Conservation (phyloP, 352 stramenopile genomes). For the Phytophthora megakarya region DNA sequence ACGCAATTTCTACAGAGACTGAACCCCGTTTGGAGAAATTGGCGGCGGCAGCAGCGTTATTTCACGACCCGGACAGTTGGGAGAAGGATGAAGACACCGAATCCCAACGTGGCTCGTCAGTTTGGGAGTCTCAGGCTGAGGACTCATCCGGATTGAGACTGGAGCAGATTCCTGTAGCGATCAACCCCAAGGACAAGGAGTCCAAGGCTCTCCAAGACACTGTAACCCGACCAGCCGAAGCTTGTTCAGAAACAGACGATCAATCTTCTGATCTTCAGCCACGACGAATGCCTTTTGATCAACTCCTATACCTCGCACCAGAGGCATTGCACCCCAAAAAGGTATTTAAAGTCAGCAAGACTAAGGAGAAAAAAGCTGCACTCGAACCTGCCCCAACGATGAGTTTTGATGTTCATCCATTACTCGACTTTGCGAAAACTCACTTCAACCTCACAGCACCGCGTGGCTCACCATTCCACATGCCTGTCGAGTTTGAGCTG, state of each 20-base stretch:
- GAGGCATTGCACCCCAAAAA: slow-evolving; percentile 24
- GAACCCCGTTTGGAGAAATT: slow-evolving; percentile 17
- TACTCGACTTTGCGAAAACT: slow-evolving; percentile 47
- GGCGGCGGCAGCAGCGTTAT: neutral
- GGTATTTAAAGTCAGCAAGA: slow-evolving; percentile 11
- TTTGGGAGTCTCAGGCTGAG: slow-evolving; percentile 17
- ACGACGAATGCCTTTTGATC: slow-evolving; percentile 18
- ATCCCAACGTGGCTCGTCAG: slow-evolving; percentile 4
- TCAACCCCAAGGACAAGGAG: neutral
- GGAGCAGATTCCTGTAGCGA: slow-evolving; percentile 21
- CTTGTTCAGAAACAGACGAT: neutral
- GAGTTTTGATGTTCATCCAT: slow-evolving; percentile 37
- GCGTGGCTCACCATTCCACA: slow-evolving; percentile 29
- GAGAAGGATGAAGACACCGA: slow-evolving; percentile 11
- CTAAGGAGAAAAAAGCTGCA: slow-evolving; percentile 10
- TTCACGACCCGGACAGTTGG: slow-evolving; percentile 22
- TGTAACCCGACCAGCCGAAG: slow-evolving; percentile 5
- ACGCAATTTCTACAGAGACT: neutral
- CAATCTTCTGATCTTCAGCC: neutral
- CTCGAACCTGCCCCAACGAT: slow-evolving; percentile 4
- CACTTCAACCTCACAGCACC: slow-evolving; percentile 43
- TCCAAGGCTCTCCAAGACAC: neutral
- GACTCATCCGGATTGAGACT: neutral
- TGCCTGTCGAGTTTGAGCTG: slow-evolving; percentile 42
- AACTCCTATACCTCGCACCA: slow-evolving; percentile 20